A percentile compares a stretch with the other conserved stretches of the same genome.
phyloP scores from a whole-genome alignment of 345 rosid genomes.

The Camelina neglecta region DNA sequence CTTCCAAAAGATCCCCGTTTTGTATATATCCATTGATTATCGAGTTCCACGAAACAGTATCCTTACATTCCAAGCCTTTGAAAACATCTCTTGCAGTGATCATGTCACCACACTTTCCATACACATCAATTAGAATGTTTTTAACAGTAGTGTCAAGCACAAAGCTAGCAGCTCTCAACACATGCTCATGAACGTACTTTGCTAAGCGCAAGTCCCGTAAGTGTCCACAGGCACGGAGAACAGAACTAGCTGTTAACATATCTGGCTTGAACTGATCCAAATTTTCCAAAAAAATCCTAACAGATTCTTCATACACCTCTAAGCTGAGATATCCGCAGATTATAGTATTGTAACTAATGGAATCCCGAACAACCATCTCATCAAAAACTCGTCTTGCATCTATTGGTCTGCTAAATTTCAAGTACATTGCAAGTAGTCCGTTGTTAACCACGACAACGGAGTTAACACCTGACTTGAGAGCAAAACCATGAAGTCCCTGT shows the following conservation, averaged over 20 bases:
- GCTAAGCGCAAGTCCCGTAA: constrained; percentile 49
- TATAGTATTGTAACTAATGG: constrained; percentile 64
- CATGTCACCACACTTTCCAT: constrained; percentile 62
- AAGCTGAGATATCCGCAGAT: constrained; percentile 63
- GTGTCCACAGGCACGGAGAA: constrained; percentile 69
- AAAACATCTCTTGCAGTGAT: constrained; percentile 56
- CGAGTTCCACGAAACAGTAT: constrained; percentile 71
- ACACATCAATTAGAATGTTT: constrained; percentile 64
- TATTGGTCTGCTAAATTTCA: constrained; percentile 48
- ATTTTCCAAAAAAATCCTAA: constrained; percentile 49
- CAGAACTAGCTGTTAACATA: constrained; percentile 53
- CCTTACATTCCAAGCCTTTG: constrained; percentile 50
- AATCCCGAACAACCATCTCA: constrained; percentile 57
- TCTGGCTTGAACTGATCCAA: constrained; percentile 56
- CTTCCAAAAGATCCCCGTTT: constrained; percentile 49
- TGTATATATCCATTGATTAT: constrained; percentile 58
- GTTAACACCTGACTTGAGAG: constrained; percentile 54
- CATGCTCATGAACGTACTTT: constrained; percentile 54
- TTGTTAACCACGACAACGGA: constrained; percentile 52
- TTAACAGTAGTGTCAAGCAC: constrained; percentile 46
- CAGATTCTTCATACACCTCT: constrained; percentile 53
- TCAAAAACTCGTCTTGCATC: constrained; percentile 59
- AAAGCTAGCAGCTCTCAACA: constrained; percentile 47
- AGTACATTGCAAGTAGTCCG: constrained; percentile 66
- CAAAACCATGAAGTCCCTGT: constrained; percentile 54